phyloP scores from a whole-genome alignment of 179 eudicot species.

The Silene coronaria region DNA sequence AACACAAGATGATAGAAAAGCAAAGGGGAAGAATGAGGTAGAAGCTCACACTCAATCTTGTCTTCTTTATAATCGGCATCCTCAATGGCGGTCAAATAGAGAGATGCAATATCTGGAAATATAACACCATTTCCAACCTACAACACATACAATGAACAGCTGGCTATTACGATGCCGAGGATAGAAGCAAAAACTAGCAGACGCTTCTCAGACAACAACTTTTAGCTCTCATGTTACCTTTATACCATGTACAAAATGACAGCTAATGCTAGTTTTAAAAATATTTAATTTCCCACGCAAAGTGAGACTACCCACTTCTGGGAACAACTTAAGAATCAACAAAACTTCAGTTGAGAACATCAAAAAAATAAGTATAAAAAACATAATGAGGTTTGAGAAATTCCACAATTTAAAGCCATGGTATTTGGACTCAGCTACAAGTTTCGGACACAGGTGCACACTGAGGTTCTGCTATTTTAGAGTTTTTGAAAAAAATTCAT shows the following conservation, averaged over 20 bases:
- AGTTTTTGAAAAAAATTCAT: too few species aligned
- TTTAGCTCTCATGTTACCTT: neutral
- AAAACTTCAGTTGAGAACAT: too few species aligned
- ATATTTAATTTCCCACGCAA: too few species aligned
- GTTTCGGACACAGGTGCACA: too few species aligned
- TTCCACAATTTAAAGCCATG: too few species aligned
- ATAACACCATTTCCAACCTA: slow-evolving; percentile 73
- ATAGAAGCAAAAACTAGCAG: slow-evolving; percentile 1
- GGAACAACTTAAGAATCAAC: too few species aligned
- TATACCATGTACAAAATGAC: neutral
- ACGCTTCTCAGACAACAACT: neutral
- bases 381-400: too few species aligned
- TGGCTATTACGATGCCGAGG: neutral
- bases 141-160: slow-evolving; percentile 9
- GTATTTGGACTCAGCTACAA: too few species aligned
- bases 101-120: slow-evolving; percentile 87
- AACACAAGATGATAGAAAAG: slow-evolving; percentile 6
- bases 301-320: too few species aligned
- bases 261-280: neutral
- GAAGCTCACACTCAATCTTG: slow-evolving; percentile 86
- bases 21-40: slow-evolving; percentile 1
- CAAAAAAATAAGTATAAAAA: too few species aligned
- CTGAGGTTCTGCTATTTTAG: too few species aligned
- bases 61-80: slow-evolving; percentile 98
- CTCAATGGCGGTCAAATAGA: slow-evolving; percentile 92